Base-by-base conservation (phyloP, 2,329 filamentous ascomycete genomes). In the Exserohilum turcica region DNA sequence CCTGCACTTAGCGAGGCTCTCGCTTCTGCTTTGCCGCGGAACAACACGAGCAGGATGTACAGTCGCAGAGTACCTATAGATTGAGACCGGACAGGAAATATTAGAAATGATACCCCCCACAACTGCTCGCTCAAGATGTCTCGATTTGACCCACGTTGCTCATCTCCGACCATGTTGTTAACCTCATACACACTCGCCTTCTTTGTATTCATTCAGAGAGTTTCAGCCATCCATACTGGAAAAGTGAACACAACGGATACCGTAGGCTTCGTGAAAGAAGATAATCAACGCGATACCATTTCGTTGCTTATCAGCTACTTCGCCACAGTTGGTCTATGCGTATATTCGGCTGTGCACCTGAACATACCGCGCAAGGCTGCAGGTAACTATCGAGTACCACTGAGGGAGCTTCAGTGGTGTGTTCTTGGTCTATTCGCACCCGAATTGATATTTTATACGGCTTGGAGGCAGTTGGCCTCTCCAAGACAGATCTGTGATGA, bases 281-380 rank as follows among this genome's bases (percentile, higher is more conserved):
- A 54, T 15, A 54, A 49, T 31, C 33, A 48, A 18, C 45, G 51
- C 8, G 39, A 43, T 32, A 33, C 40, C 2, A 33, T 43, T 15
- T 43, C 40, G 6, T n/a, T 43, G 12, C 48, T 52, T 3, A 38
- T 52, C 13, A 52, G 48, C 16, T 62, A 59, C 43, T 35, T 64
- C n/a, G 52, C 56, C 6, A 63, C 61, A 3, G 48, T 63, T 43
- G 37, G 31, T 15, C 37, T 64, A 10, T 63, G 61, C 38, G 42
- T 60, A n/a, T 64, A 57, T 46, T 57, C 53, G 3, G 57, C 55
- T 31, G 48, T 64, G 5, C 56, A 64, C 54, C 42, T 63, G 15
- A 63, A 61, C 29, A 47, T 64, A 12, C 59, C 55, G 2, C 44
- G 28, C 47, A 43, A 43, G 29, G 37, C 16, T 18, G 39, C 24